Base-by-base conservation (phyloP, 1,284 basidiomycete species). In the Boletus hoseneyae region DNA sequence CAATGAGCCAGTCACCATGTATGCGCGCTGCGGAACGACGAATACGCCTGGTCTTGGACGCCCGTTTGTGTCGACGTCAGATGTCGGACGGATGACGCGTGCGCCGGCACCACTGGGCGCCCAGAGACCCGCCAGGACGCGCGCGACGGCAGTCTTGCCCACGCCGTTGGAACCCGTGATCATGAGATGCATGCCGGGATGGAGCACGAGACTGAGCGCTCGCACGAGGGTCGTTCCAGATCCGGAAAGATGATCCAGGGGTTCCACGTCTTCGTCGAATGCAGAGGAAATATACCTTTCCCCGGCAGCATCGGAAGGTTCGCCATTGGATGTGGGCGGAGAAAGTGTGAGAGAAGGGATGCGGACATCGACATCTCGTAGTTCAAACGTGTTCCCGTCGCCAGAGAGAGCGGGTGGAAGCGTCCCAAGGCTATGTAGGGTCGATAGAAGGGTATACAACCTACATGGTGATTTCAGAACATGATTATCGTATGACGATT, bases 151-250 rank as follows among this genome's bases (percentile, higher is more conserved):
- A 0, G 93, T 96, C 75, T 99, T 98, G 0, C 96, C 96, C 2
- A 96, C 91, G 0, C 92, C 91, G 57, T 93, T 93, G 56, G 89
- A 87, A 1, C 95, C 95, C 0, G 93, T 96, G 62, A 98, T 93
- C 80, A 97, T 88, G 5, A 96, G 74, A 65, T 97, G 95, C 68
- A 97, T 89, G 6, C 91, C 90, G 12, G 82, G 76, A 46, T 76
- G 76, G 48, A 97, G 77, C n/a, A 72, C 69, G 13, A 97, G 67
- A 42, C 78, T 84, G 27, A 97, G 75, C 49, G 87, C 81, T 51
- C 78, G 79, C 32, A 97, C 86, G 27, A 97, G 78, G 1, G 72
- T 69, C 16, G 71, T 65, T 30, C 51, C 61, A n/a, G 61, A 65
- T 8, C 59, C 51, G 16, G 60, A 54, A 19, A 57, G 57, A 42